Base-by-base conservation (phyloP, 108 stramenopile species). In the Chaetoceros muelleri region DNA sequence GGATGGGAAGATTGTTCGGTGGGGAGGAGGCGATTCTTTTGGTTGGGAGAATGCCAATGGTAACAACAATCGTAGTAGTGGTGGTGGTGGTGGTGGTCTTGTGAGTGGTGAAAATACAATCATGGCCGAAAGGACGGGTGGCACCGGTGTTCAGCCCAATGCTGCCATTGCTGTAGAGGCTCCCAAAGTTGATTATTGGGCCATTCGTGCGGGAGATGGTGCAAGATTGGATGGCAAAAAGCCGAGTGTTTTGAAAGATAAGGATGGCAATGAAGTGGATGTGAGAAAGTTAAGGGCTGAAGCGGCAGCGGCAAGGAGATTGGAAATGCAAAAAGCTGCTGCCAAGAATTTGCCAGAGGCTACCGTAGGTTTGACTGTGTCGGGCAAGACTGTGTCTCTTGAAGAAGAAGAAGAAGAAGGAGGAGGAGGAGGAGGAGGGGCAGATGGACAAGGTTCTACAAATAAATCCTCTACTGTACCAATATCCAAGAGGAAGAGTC, bases 161-260 rank as follows among this genome's bases (percentile, higher is more conserved):
- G 80, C 85, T 7, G 87, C 87, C 46, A 84, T 93, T 57, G 70
- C 84, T 1, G 72, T 74, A 24, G 57, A 65, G 46, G 79, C 74
- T 21, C 87, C 92, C 2, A 62, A 72, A 47, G 60, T 85, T 10
- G 82, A 87, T 51, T 93, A 93, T 67, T 93, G 92, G 92, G 92
- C 92, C 8, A 58, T 93, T 24, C 69, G 74, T 60, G 69, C 60
- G 2, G 92, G 87, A 40, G 80, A 75, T 48, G 90, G 86, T 22
- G 73, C 83, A 13, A 69, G 92, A 26, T 62, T 93, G 45, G 92
- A 93, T 58, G 92, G 87, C 31, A 93, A 93, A 55, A 55, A 31
- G 20, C 72, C 85, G 0, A 44, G 73, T n/a, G 55, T 61, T 17
- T 55, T 93, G 40, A 87, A 85, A 60, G 87, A 90, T 57, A 78